Conservation (phyloP, 345 rosid species). For the Brassica nigra region DNA sequence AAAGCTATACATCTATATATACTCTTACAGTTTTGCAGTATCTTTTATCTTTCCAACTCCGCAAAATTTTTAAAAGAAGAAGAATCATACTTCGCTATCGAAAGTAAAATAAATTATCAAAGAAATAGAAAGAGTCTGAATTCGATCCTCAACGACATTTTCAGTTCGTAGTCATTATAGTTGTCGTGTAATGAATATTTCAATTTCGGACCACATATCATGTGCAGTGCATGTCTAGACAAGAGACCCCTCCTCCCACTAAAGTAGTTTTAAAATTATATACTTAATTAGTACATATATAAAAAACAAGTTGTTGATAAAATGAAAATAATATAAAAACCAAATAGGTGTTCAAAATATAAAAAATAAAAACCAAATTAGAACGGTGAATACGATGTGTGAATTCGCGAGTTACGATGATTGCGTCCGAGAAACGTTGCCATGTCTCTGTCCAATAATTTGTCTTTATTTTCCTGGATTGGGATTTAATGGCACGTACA, state of each 20-base stretch:
- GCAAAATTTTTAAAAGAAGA: constrained; percentile 7
- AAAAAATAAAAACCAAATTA: constrained; percentile 12
- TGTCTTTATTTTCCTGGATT: background rate
- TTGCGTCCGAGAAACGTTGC: constrained; percentile 44
- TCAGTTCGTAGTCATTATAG: constrained; percentile 37
- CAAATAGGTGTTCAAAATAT: too few relatives aligned
- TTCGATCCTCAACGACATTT: constrained; percentile 38
- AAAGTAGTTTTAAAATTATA: background rate
- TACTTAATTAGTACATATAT: background rate
- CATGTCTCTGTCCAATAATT: constrained; percentile 35
- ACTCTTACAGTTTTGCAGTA: constrained; percentile 22
- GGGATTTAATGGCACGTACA: background rate
- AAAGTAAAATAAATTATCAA: background rate
- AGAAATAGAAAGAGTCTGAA: constrained; percentile 18
- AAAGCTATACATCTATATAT: background rate
- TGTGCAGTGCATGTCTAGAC: constrained; percentile 40
- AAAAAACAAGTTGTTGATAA: background rate
- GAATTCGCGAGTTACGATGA: constrained; percentile 43
- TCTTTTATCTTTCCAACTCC: constrained; percentile 24
- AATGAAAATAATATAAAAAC: background rate
- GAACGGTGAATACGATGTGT: constrained; percentile 41
- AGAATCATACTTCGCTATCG: constrained; percentile 30
- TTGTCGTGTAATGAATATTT: constrained; percentile 37
- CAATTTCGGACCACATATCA: constrained; percentile 35
- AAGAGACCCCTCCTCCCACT: constrained; percentile 18